phyloP scores from a whole-genome alignment of 2,329 filamentous ascomycete species.

The Aureobasidium sp. region DNA sequence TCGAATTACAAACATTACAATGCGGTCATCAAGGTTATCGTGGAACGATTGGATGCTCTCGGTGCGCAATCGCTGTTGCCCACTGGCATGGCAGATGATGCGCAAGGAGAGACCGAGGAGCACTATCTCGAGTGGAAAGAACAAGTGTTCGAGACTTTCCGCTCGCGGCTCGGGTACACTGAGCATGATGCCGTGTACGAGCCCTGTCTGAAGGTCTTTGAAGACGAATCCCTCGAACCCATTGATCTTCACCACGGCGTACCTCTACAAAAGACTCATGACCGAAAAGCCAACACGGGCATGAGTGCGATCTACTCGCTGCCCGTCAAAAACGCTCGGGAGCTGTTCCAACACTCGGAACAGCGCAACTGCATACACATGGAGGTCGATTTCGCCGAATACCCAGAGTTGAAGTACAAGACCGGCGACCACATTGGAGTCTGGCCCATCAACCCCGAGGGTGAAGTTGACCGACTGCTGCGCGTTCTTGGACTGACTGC shows the following conservation, averaged over 20 bases:
- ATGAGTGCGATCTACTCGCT: conserved; percentile 27
- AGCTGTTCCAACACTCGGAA: conserved; percentile 27
- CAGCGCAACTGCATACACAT: conserved; percentile 34
- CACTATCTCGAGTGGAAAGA: conserved; percentile 36
- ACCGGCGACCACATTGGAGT: conserved; percentile 36
- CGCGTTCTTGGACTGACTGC: conserved; percentile 21
- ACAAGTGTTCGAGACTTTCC: conserved; percentile 26
- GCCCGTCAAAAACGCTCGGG: conserved; percentile 24
- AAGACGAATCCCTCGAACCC: conserved; percentile 19
- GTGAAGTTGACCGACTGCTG: conserved; percentile 30
- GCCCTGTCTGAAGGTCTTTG: conserved; percentile 23
- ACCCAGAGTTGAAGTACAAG: conserved; percentile 32
- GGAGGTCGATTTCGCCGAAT: conserved; percentile 31
- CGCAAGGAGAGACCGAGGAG: conserved; percentile 34
- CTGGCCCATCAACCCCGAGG: conserved; percentile 33
- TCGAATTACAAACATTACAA: conserved; percentile 79
- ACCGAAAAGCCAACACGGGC: conserved; percentile 19
- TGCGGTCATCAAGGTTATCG: conserved; percentile 31
- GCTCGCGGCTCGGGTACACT: conserved; percentile 24
- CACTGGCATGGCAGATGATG: conserved; percentile 33
- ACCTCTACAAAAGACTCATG: conserved; percentile 16
- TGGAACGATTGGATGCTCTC: conserved; percentile 24
- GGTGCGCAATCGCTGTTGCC: conserved; percentile 27
- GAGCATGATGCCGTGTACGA: conserved; percentile 28
- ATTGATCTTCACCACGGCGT: conserved; percentile 24